Percentiles rank a stretch among this genome's conserved stretches.
These are phyloP conservation scores for Podila horticola DNA, from an alignment of 192 early-diverging fungal species.

Conservation along the genomic window DNA sequence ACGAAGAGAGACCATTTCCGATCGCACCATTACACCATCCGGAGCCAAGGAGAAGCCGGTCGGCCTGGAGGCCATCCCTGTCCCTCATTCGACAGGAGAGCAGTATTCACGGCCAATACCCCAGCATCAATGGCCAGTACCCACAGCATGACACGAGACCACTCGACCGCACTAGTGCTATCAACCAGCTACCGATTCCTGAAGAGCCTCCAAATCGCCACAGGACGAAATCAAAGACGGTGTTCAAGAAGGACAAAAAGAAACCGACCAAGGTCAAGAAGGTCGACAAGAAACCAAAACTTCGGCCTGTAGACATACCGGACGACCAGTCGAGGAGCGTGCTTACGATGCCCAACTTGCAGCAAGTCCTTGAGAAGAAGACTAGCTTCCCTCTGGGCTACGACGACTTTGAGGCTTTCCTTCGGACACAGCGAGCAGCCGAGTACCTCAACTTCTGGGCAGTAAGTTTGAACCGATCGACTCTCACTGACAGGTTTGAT, in stretches of 20 bases:
- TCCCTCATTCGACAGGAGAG: conserved; percentile 3
- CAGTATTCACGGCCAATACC: neutral
- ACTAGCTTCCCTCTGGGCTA: neutral
- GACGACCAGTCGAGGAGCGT: neutral
- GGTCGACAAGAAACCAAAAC: neutral
- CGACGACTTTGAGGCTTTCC: conserved; percentile 6
- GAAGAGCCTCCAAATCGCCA: neutral
- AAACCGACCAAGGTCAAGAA: neutral
- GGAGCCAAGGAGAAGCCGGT: neutral
- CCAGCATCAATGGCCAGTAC: neutral
- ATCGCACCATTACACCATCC: neutral
- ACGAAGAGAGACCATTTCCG: neutral
- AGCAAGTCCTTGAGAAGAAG: neutral
- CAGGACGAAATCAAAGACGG: neutral
- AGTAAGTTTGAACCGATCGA: neutral
- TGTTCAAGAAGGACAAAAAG: neutral
- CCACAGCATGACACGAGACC: neutral
- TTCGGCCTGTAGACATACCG: neutral
- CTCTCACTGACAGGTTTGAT: neutral
- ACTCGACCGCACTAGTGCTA: neutral
- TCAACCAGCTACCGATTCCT: neutral
- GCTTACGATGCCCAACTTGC: neutral
- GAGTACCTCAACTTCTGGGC: conserved; percentile 7
- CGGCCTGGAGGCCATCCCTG: neutral
- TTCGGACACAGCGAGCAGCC: neutral